A percentile compares a stretch with the other conserved stretches of the same genome.
phyloP scores from a whole-genome alignment of 2,329 filamentous ascomycete genomes.

The Waltergamsia citrina region DNA sequence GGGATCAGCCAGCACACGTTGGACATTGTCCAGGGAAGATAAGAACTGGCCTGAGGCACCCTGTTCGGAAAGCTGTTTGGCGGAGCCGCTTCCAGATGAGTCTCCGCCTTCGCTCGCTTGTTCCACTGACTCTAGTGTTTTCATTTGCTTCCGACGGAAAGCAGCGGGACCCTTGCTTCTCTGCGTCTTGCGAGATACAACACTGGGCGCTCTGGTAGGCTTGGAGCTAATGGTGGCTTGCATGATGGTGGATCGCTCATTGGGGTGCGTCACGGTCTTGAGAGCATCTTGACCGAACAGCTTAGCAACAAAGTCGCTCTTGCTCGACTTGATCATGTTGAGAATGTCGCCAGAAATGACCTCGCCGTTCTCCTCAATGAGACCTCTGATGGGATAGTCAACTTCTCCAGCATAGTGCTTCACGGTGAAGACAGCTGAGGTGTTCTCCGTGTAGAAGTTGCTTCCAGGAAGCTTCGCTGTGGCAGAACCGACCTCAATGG shows the following conservation, averaged over 20 bases:
- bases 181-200: conserved; percentile 71
- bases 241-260: conserved; percentile 83
- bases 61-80: conserved; percentile 51
- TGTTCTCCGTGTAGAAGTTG: conserved; percentile 81
- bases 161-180: conserved; percentile 21
- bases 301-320: conserved; percentile 78
- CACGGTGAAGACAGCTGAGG: conserved; percentile 73
- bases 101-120: conserved; percentile 38
- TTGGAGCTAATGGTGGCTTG: conserved; percentile 96
- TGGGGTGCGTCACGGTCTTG: conserved; percentile 86
- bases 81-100: conserved; percentile 26
- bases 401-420: conserved; percentile 96
- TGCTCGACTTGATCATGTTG: conserved; percentile 82
- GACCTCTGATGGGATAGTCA: conserved; percentile 78
- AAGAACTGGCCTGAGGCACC: conserved; percentile 91
- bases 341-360: conserved; percentile 92
- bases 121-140: conserved; percentile 36
- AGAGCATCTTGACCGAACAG: conserved; percentile 95
- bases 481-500: conserved; percentile 69
- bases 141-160: conserved; percentile 26
- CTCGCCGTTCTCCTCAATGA: conserved; percentile 94
- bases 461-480: conserved; percentile 74
- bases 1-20: conserved; percentile 69
- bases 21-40: conserved; percentile 81
- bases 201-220: conserved; percentile 83